These are phyloP conservation scores for Sparassis latifolia DNA, from an alignment of 1,284 basidiomycete species.

Conservation along the genomic window DNA sequence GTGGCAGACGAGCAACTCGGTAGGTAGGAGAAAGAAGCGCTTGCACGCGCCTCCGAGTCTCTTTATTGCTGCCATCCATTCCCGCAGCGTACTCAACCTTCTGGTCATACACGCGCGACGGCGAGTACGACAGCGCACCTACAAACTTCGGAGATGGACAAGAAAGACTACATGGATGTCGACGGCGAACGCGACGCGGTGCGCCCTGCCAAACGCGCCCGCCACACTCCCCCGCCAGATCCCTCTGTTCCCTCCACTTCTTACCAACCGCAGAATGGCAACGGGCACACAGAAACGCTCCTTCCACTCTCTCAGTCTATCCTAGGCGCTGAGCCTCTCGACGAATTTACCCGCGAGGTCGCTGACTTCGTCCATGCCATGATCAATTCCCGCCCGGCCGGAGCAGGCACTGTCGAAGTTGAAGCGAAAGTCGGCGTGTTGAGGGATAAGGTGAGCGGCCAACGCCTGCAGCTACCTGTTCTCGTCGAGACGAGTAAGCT, in stretches of 20 bases:
- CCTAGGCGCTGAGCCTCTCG: slow-evolving; percentile 87
- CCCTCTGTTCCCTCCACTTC: slow-evolving; percentile 1
- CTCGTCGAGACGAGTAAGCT: slow-evolving; percentile 81
- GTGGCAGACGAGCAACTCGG: too few species aligned
- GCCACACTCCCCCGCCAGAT: slow-evolving; percentile 17
- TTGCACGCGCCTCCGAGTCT: too few species aligned
- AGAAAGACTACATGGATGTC: slow-evolving; percentile 8
- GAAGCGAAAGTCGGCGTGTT: slow-evolving; percentile 92
- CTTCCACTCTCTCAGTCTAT: slow-evolving; percentile 82
- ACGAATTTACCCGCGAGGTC: slow-evolving; percentile 89
- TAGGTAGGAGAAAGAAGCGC: too few species aligned
- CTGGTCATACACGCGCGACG: too few species aligned
- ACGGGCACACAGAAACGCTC: slow-evolving; percentile 22
- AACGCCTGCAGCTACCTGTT: slow-evolving; percentile 67
- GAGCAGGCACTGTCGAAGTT: slow-evolving; percentile 60
- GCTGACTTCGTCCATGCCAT: slow-evolving; percentile 85
- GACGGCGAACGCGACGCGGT: slow-evolving; percentile 18
- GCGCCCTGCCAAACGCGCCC: slow-evolving; percentile 26
- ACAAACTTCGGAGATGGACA: slow-evolving; percentile 11
- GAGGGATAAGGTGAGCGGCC: slow-evolving; percentile 50
- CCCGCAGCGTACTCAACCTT: too few species aligned
- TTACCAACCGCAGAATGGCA: slow-evolving; percentile 1
- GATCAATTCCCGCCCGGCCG: slow-evolving; percentile 45
- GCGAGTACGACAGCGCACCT: too few species aligned
- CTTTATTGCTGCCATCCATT: too few species aligned